phyloP scores from a whole-genome alignment of 768 basidiomycete genomes.

The Rhizopogon roseolus region DNA sequence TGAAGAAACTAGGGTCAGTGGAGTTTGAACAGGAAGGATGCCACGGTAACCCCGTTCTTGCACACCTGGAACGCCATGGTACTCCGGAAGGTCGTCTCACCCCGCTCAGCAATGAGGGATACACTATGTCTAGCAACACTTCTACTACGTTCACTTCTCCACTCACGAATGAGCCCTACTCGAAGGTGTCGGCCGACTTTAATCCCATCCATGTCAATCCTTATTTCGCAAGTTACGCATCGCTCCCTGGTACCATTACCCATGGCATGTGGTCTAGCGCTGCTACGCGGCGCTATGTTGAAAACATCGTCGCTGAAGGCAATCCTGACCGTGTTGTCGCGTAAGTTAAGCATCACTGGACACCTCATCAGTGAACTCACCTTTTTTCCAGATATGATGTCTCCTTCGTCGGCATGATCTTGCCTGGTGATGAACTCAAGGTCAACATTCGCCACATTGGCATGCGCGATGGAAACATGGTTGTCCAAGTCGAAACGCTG shows the following conservation, averaged over 20 bases:
- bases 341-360: conserved; percentile 38
- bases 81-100: conserved; percentile 68
- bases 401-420: conserved; percentile 94
- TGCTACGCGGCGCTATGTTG: conserved; percentile 87
- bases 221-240: conserved; percentile 93
- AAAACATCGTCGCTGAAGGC: conserved; percentile 91
- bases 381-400: conserved; percentile 70
- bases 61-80: conserved; percentile 92
- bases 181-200: conserved; percentile 93
- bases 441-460: conserved; percentile 87
- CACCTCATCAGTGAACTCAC: not conserved
- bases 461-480: conserved; percentile 92
- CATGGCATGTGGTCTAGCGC: conserved; percentile 98
- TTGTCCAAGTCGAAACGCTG: conserved; percentile 81
- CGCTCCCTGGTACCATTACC: conserved; percentile 93
- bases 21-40: conserved; percentile 84
- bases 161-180: conserved; percentile 92
- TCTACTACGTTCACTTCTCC: conserved; percentile 76
- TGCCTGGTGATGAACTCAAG: conserved; percentile 81
- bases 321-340: conserved; percentile 86
- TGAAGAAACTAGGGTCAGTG: conserved; percentile 85
- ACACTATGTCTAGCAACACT: conserved; percentile 66
- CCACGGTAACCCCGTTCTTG: conserved; percentile 89
- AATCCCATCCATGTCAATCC: conserved; percentile 99
- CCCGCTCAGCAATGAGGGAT: conserved; percentile 82